Conservation (phyloP, 306 rosid species). For the Rosa chinensis region DNA sequence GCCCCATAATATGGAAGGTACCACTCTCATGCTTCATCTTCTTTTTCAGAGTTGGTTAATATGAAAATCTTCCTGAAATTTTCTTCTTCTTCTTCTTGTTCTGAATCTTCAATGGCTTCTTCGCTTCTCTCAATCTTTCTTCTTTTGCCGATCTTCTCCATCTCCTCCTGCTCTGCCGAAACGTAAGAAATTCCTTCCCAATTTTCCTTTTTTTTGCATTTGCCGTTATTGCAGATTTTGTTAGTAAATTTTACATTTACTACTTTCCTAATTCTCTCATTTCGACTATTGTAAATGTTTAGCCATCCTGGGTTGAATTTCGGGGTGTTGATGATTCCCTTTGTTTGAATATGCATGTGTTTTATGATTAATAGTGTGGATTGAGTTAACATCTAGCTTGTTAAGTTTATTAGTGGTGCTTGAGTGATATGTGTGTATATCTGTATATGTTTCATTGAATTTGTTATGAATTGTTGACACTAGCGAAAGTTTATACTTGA, state of each 20-base stretch:
- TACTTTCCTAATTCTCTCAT: neutral
- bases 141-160: constrained; percentile 26
- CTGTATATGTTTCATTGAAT: neutral
- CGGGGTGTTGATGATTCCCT: neutral
- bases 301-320: neutral
- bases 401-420: neutral
- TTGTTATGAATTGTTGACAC: neutral
- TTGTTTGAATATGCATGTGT: neutral
- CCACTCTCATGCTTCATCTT: too few species aligned
- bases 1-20: too few species aligned
- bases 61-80: neutral
- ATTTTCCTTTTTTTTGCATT: neutral
- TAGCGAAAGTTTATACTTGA: neutral
- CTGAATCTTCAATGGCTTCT: constrained; percentile 38
- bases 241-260: neutral
- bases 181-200: constrained; percentile 36
- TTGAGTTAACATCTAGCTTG: neutral
- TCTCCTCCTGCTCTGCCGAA: constrained; percentile 37
- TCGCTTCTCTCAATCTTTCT: constrained; percentile 30
- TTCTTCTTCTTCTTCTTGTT: neutral
- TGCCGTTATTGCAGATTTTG: neutral
- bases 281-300: neutral
- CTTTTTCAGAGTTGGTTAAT: too few species aligned
- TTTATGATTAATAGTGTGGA: neutral
- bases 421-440: neutral